phyloP scores from a whole-genome alignment of 495 filamentous ascomycete species.

The Aspergillus hancockii region DNA sequence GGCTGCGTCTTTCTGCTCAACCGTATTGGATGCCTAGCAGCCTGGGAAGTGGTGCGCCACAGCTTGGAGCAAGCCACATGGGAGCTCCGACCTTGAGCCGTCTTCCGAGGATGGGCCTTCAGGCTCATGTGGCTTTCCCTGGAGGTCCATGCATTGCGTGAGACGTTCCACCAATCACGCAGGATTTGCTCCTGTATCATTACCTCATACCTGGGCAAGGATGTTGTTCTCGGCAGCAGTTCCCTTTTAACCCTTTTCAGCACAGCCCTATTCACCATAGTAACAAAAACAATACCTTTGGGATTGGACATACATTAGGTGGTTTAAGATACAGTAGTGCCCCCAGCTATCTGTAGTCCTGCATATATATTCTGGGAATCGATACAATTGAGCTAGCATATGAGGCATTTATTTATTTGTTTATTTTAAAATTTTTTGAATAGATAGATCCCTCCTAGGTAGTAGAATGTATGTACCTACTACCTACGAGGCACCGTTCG shows the following conservation, averaged over 20 bases:
- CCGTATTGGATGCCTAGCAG: slow-evolving; percentile 14
- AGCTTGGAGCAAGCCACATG: neutral
- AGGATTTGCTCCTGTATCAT: slow-evolving; percentile 7
- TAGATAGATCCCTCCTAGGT: too few species aligned
- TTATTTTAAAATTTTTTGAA: too few species aligned
- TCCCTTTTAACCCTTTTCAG: slow-evolving; percentile 5
- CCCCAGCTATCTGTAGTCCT: neutral
- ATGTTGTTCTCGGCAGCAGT: neutral
- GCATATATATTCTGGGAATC: neutral
- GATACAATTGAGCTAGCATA: too few species aligned
- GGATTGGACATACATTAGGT: neutral
- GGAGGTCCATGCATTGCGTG: slow-evolving; percentile 1
- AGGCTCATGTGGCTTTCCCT: neutral
- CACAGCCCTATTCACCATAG: neutral
- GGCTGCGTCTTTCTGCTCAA: slow-evolving; percentile 18
- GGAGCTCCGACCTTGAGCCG: neutral
- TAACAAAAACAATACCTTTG: neutral
- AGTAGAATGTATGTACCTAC: too few species aligned
- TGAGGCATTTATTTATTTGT: too few species aligned
- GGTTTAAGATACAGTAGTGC: neutral
- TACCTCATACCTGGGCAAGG: slow-evolving; percentile 17
- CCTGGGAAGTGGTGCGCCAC: neutral
- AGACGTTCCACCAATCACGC: slow-evolving; percentile 11
- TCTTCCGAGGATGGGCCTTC: neutral
- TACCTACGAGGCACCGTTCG: too few species aligned